Evolutionary conservation across 2,329 filamentous ascomycete species (phyloP), one percentile per base, ranked within the genome.

Genomic region (Metarhizium brunneum): DNA sequence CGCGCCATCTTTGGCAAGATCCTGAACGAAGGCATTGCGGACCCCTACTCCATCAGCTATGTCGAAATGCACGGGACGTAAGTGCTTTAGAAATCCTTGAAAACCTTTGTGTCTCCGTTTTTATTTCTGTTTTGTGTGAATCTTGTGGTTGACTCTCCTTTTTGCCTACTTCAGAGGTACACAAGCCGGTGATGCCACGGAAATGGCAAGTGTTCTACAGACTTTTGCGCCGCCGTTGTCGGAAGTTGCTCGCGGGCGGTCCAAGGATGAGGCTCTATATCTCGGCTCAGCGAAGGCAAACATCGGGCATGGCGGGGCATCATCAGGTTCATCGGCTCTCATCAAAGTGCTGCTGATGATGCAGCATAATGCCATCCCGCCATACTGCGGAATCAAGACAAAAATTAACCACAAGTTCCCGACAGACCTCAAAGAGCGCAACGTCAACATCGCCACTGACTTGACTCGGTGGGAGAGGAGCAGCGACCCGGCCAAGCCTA

Each of bases 171-270:
- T 18, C 4, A 95, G 90, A 1, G 91, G 91, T 32, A 96, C 91
- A 0, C 90, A 95, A 68, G 90, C 88, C 40, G 91, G 91, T 55
- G 91, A 96, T 64, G 85, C 84, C 2, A 87, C 84, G 2, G 91
- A 96, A 68, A 92, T 94, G 87, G 75, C 82, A 1, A 90, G 87
- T 0, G 88, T 95, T 48, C 82, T 85, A 2, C 70, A 76, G 50
- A 72, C 77, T 6, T 83, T 80, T 58, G 77, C 78, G 0, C 78
- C 18, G 18, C 18, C 18, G 18, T 18, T 18, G 18, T 2, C 18
- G 18, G 18, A 18, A 18, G 18, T 18, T 18, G 18, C 18, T 18
- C 18, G 18, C 18, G 18, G 18, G 18, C 78, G 16, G 72, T 20
- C 1, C 63, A 73, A 38, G 72, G 20, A 1, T 63, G 73, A 77